These are phyloP conservation scores for Pythium folliculosum DNA, from an alignment of 352 stramenopile species.

Conservation along the genomic window DNA sequence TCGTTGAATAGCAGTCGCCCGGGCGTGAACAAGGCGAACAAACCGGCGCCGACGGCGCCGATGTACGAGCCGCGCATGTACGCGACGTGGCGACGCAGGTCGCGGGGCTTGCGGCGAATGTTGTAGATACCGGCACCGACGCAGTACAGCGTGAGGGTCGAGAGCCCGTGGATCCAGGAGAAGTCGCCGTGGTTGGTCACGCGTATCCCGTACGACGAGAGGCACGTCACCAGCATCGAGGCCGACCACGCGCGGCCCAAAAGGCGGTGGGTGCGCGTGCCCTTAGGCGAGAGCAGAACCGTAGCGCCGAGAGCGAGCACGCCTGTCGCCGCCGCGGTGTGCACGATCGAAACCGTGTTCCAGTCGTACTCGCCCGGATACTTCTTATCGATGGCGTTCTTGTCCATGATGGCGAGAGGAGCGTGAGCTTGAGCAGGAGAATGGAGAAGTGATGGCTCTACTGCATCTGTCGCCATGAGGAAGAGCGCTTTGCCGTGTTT, in stretches of 20 bases:
- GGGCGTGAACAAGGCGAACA: constrained; percentile 12
- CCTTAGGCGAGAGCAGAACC: constrained; percentile 14
- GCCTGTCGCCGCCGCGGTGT: constrained; percentile 13
- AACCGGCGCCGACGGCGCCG: not conserved
- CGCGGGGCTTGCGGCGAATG: constrained; percentile 7
- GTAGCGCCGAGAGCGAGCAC: constrained; percentile 15
- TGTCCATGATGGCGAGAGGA: not conserved
- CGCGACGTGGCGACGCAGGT: not conserved
- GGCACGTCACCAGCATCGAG: constrained; percentile 16
- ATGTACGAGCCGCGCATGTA: constrained; percentile 19
- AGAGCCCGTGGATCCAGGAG: constrained; percentile 23
- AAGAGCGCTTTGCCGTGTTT: too few relatives aligned
- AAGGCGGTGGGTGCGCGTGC: constrained; percentile 1
- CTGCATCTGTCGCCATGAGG: too few relatives aligned
- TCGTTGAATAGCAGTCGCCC: constrained; percentile 8
- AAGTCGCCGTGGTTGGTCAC: constrained; percentile 4
- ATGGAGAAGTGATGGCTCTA: too few relatives aligned
- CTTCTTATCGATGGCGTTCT: not conserved
- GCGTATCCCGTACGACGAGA: constrained; percentile 23
- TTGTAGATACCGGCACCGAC: constrained; percentile 18
- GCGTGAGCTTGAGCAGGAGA: not conserved
- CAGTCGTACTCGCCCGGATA: not conserved
- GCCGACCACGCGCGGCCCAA: constrained; percentile 16
- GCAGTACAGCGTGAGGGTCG: constrained; percentile 4
- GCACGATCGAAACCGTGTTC: constrained; percentile 9